phyloP scores from a whole-genome alignment of 2,329 filamentous ascomycete species.

The Colletotrichum sp. region DNA sequence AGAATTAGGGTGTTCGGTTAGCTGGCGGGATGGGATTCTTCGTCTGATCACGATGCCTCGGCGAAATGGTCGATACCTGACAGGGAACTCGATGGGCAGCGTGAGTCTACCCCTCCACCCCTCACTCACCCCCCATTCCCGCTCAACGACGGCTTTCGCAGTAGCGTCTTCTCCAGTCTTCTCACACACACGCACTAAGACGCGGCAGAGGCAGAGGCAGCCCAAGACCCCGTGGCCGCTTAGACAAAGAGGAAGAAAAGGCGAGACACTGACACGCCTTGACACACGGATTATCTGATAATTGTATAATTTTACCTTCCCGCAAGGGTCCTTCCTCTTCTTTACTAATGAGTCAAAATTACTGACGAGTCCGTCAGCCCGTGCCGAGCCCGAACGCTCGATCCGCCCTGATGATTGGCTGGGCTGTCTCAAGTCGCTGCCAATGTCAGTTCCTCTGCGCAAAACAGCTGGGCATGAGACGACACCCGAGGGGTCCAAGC shows the following conservation, averaged over 20 bases:
- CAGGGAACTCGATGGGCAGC: neutral
- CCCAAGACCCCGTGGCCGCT: neutral
- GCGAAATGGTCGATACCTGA: neutral
- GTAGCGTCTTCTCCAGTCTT: neutral
- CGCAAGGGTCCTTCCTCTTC: neutral
- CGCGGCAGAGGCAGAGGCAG: neutral
- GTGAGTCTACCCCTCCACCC: neutral
- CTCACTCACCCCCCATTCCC: neutral
- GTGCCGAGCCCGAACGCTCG: neutral
- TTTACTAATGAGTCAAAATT: neutral
- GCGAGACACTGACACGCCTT: neutral
- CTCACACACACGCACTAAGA: neutral
- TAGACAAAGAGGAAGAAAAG: neutral
- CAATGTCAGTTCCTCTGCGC: neutral
- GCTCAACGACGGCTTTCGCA: neutral
- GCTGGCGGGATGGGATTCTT: slow-evolving; percentile 1
- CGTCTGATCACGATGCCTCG: slow-evolving; percentile 5
- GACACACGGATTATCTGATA: neutral
- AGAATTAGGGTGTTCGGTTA: neutral
- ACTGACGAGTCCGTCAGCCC: neutral
- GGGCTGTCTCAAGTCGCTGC: neutral
- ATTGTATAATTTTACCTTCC: neutral
- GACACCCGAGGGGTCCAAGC: neutral
- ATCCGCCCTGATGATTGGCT: slow-evolving; percentile 11
- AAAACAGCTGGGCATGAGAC: neutral